Conservation (phyloP, 2,329 filamentous ascomycete species). For the Helicocarpus griseus region DNA sequence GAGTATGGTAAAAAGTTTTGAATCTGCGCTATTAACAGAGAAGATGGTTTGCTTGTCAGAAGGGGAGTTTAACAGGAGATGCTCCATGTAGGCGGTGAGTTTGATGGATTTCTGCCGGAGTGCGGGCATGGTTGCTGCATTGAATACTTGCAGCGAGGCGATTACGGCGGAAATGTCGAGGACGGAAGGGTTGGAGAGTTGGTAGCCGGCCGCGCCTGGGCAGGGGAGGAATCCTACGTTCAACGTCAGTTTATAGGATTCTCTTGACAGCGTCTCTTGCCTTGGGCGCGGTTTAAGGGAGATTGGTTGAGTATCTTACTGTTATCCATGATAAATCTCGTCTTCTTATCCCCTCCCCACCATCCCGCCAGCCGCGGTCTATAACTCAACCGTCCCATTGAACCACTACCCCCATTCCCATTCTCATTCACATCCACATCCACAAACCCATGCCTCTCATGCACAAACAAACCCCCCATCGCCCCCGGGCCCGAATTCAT, state of each 20-base stretch:
- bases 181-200: conserved; percentile 74
- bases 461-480: conserved; percentile 73
- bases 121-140: conserved; percentile 57
- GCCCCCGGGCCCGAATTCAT: conserved; percentile 75
- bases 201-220: conserved; percentile 68
- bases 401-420: too few species aligned
- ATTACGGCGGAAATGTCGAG: conserved; percentile 67
- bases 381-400: conserved; percentile 37
- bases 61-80: conserved; percentile 41
- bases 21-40: too few species aligned
- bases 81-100: conserved; percentile 68
- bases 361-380: conserved; percentile 65
- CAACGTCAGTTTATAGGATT: neutral
- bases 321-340: conserved; percentile 76
- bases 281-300: neutral
- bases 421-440: conserved; percentile 28
- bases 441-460: conserved; percentile 56
- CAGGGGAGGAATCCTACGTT: conserved; percentile 58
- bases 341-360: conserved; percentile 74
- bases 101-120: conserved; percentile 62
- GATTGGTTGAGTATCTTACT: conserved; percentile 24
- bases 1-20: conserved; percentile 48
- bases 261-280: neutral
- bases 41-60: neutral
- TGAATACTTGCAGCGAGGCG: conserved; percentile 65